Evolutionary conservation across 2,329 filamentous ascomycete genomes (phyloP), one percentile per base, ranked within the genome.

Genomic region (Exophiala alcalophila): DNA sequence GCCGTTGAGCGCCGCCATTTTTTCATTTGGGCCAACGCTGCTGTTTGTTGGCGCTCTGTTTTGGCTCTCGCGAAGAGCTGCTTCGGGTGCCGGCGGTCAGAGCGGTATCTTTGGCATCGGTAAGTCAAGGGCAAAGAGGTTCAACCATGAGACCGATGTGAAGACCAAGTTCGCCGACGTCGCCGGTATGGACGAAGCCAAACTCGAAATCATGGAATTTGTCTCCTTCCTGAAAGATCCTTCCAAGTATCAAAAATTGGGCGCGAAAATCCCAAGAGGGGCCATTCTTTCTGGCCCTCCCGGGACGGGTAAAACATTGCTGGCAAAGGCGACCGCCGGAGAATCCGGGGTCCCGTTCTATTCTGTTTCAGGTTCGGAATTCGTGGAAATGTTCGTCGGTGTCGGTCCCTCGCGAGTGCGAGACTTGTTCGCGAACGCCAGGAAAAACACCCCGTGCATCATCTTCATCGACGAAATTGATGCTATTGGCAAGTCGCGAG

Each of bases 391-490:
- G 91, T 98, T 98, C 63, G 92, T 98, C 37, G 92, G 92, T 79
- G 92, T 98, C 47, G 92, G 92, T 66, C 87, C 92, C 14, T 97
- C 91, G 20, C 81, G 92, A 67, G 92, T 98, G 36, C 82, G 92
- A 58, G 92, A 98, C 65, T 72, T 98, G 38, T 98, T 98, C 60
- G 83, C 88, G 44, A 95, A 87, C 57, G 92, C 92, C 12, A 81
- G 92, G 45, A 97, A 97, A 74, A 94, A 87, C 67, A 86, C 92
- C 0, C 92, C 92, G 3, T 98, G 92, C 69, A 98, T 98, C 67
- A 94, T 98, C 66, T 98, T 98, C 73, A 97, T 98, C 55, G 92
- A 98, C 62, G 92, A 98, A 68, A 98, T 98, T 58, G 92, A 98
- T 64, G 92, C 92, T 44, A 96, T 98, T 59, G 92, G 92, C 57